Evolutionary conservation across 768 basidiomycete species (phyloP), one percentile per base, ranked within the genome.

Genomic region (Ramaria rubella): DNA sequence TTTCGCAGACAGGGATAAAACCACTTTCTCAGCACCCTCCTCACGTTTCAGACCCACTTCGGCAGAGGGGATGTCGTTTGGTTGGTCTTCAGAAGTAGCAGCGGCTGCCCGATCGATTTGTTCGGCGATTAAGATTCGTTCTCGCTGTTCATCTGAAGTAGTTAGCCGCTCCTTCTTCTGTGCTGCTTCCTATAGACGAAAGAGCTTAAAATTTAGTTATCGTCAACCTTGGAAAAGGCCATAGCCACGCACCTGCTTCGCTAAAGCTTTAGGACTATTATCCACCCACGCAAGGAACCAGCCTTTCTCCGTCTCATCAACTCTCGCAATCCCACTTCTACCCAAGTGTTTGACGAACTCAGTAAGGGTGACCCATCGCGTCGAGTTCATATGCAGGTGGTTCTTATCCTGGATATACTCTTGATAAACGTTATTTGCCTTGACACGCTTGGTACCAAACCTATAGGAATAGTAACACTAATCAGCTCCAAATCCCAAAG

Each of bases 241-340:
- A 49, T n/a, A 23, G 17, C 57, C 33, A 72, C 80, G 63, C 61
- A 88, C 88, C 70, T 87, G 86, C 74, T 93, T 92, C 7, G 90
- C 91, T 31, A 99, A 76, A 1, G 96, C 93, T 64, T 93, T 90
- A 14, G 96, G 96, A 57, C 89, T 90, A 70, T 80, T 97, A 70
- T 99, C 96, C 53, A 99, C 90, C 96, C 96, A 99, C 33, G 87
- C 83, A 59, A 99, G 79, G 69, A 94, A 99, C 85, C 90, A 94
- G 1, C 96, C 96, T 74, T 99, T 96, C 73, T 98, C 96, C 44
- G 93, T 97, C 74, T 98, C 95, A 67, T 98, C 96, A 26, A 96
- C 96, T 61, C 90, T 82, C 4, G 87, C 90, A 55, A 96, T 76
- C 31, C 96, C 94, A 1, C 77, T 74, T 34, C 91, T 77, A 2